Evolutionary conservation across 148 eudicot species (phyloP).

Genomic region (Drosera capensis): DNA sequence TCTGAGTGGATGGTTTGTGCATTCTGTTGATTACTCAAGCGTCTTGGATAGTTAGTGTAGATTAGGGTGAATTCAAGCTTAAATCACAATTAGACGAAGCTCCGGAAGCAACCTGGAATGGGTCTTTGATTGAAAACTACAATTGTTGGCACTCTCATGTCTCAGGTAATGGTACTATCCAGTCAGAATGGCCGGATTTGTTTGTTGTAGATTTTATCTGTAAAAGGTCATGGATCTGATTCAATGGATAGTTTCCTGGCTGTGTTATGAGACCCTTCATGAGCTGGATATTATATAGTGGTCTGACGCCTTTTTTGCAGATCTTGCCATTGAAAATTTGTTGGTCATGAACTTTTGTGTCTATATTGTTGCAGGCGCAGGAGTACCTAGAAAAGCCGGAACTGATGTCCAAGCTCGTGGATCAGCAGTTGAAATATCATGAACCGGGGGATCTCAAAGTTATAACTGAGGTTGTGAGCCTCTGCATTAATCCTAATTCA

Average conservation of each 20-base stretch:
- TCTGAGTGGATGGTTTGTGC: background rate
- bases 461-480: constrained; percentile 47
- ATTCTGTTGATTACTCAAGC: background rate
- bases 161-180: too few species aligned
- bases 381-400: constrained; percentile 58
- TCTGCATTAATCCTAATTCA: constrained; percentile 40
- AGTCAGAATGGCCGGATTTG: too few species aligned
- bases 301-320: background rate
- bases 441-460: constrained; percentile 49
- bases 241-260: too few species aligned
- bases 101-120: too few species aligned
- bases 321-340: background rate
- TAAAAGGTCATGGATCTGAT: background rate
- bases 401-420: constrained; percentile 44
- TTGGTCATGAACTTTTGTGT: background rate
- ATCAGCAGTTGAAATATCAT: constrained; percentile 67
- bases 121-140: too few species aligned
- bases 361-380: constrained; percentile 38
- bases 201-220: background rate
- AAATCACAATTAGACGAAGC: too few species aligned
- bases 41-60: background rate
- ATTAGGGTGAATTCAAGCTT: too few species aligned
- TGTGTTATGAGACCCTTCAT: too few species aligned
- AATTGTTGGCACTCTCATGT: too few species aligned
- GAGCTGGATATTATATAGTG: too few species aligned